Evolutionary conservation across 2,329 filamentous ascomycete genomes (phyloP), one percentile per base, ranked within the genome.

Genomic region (Tetracladium maxilliforme): DNA sequence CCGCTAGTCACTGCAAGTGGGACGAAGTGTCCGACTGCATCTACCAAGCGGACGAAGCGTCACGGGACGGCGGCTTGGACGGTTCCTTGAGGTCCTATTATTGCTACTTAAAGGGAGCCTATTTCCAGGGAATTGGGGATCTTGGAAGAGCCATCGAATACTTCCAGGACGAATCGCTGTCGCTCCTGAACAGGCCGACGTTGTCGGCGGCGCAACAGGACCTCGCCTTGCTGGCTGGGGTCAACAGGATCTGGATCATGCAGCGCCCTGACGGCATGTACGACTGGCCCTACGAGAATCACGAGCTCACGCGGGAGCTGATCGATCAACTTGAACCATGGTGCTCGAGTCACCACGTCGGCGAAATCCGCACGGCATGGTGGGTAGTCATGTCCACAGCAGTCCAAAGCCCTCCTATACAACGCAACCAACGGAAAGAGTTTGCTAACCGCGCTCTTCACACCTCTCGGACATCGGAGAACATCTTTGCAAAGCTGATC

Each of bases 381-480:
- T 70, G 78, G 41, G 64, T 93, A 8, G 64, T 87, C 29, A 64
- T 73, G 35, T 77, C 82, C 6, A 70, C 75, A 3, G 63, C 78
- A 6, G 54, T 63, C 23, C 70, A 68, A 2, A 59, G 64, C 41
- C 76, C 56, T 44, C 69, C 52, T 38, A 66, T 60, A 24, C 68
- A 76, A 14, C 76, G 90, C 32, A 72, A 81, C 30, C 69, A 77
- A 33, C 74, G 79, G 28, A 94, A 93, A 49, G 67, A 75, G 20
- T 71, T 77, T 40, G 74, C 94, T 27, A 72, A 81, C 32, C 61
- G 64, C 19, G 78, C 83, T 3, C 63, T 93, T 21, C 63, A 65
- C 19, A 69, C 71, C 4, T 75, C 80, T 9, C 75, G 76, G 34
- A 57, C 59, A 6, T 72, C 77, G 7, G 61, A 62, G 27, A 93